A percentile compares a stretch with the other conserved stretches of the same genome.
Evolutionary conservation across 305 asterid species (phyloP).

Genomic region (Rubia peregrina): DNA sequence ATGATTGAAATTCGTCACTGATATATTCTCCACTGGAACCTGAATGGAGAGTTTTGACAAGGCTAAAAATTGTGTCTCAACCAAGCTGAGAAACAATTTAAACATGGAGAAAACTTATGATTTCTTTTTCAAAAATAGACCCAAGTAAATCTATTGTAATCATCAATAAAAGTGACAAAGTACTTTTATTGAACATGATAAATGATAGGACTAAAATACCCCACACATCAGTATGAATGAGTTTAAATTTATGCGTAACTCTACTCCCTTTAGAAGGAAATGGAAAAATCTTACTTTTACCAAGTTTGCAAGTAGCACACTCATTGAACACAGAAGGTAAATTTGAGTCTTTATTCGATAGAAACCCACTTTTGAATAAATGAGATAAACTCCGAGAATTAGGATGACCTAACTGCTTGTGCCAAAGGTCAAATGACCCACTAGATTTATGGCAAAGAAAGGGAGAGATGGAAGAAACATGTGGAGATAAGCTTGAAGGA

Average conservation of each 20-base stretch:
- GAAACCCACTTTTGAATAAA: neutral
- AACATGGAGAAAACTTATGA: neutral
- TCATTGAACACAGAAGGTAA: neutral
- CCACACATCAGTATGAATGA: neutral
- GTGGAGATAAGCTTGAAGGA: neutral
- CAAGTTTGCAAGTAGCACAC: neutral
- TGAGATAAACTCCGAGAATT: neutral
- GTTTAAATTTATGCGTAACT: neutral
- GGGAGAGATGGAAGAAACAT: neutral
- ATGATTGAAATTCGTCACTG: neutral
- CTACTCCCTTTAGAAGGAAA: neutral
- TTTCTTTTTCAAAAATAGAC: neutral
- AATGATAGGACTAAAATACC: neutral
- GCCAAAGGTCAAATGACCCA: neutral
- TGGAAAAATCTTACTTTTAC: neutral
- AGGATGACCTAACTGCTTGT: neutral
- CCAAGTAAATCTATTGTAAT: neutral
- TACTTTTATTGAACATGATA: neutral
- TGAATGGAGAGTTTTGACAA: neutral
- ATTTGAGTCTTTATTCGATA: neutral
- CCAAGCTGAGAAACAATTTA: neutral
- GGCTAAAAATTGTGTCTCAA: neutral
- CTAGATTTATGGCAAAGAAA: neutral
- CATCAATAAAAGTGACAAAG: neutral
- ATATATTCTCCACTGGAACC: neutral